Base-by-base conservation (phyloP, 192 early-diverging fungal genomes). In the Podila horticola region DNA sequence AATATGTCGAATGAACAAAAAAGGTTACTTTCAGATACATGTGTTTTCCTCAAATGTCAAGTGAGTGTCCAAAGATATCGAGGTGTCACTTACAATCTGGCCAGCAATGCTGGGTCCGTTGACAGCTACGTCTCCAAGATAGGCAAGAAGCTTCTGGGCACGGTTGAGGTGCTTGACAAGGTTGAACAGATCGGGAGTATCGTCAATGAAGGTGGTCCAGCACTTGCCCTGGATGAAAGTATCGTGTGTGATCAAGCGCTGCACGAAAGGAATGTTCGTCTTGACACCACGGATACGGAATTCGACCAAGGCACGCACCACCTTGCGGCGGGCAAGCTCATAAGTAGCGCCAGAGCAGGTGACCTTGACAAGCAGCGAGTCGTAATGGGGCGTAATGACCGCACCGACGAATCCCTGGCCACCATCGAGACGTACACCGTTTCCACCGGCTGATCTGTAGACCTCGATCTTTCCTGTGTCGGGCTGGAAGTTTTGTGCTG, bases 161-260 rank as follows among this genome's bases (percentile, higher is more conserved):
- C 95, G 92, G 87, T 95, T 95, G 58, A 91, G 89, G 77, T 88
- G 87, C 69, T 90, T 90, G 71, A 90, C 93, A n/a, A 90, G 82
- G 58, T 90, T 84, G 82, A 99, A 96, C 50, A 99, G 89, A 86
- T 94, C 90, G 4, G 97, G 97, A 2, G 96, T 95, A 83, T 98
- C 97, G 82, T 99, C 97, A 75, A 99, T 97, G 67, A 97, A 99
- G 15, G 97, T 99, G 20, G 97, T 99, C 97, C 97, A 98, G 77
- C 94, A 90, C 71, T 89, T 88, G 64, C 96, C 97, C 41, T 84
- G 82, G 50, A 91, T 91, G 69, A 99, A 96, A 5, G 91, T 91
- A 7, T 89, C 89, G 85, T 97, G 91, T 6, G 91, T 92, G 51
- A 99, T 86, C 68, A 99, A 87, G 36, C 93, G 90, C 84, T 93